Conservation (phyloP, 2,329 filamentous ascomycete genomes). For the Alternaria consortialis region DNA sequence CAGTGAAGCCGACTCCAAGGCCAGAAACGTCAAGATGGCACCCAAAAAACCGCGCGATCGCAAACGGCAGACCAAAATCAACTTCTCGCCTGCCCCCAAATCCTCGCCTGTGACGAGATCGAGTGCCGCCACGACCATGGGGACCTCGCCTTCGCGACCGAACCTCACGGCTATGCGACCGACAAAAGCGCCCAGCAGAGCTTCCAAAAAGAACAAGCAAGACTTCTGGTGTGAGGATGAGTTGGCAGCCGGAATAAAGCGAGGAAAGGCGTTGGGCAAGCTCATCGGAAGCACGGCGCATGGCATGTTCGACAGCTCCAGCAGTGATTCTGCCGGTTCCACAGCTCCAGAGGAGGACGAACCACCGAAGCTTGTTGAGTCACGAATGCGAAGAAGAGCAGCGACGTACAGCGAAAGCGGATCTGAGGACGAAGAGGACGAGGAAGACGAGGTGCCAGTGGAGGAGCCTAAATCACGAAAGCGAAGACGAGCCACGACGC, state of each 20-base stretch:
- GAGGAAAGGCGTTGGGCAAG: slow-evolving; percentile 31
- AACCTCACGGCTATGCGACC: slow-evolving; percentile 15
- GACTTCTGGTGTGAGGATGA: slow-evolving; percentile 38
- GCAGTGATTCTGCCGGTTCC: slow-evolving; percentile 18
- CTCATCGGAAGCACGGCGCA: slow-evolving; percentile 23
- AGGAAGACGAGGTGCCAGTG: background rate
- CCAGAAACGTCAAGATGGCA: slow-evolving; percentile 28
- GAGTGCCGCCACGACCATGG: slow-evolving; percentile 7
- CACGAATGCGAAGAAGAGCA: slow-evolving; percentile 27
- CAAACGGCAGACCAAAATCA: slow-evolving; percentile 54
- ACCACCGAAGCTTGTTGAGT: background rate
- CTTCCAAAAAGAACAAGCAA: slow-evolving; percentile 18
- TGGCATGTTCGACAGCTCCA: slow-evolving; percentile 40
- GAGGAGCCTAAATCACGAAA: slow-evolving; percentile 22
- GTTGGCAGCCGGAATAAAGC: slow-evolving; percentile 24
- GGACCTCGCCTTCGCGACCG: slow-evolving; percentile 10
- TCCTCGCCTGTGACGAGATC: slow-evolving; percentile 47
- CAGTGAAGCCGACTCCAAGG: slow-evolving; percentile 6
- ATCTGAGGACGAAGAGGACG: slow-evolving; percentile 13
- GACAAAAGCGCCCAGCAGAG: slow-evolving; percentile 29
- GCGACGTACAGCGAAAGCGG: slow-evolving; percentile 3
- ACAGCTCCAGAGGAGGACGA: slow-evolving; percentile 17
- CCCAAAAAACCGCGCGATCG: slow-evolving; percentile 34
- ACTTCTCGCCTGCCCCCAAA: slow-evolving; percentile 55
- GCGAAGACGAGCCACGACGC: slow-evolving; percentile 21